Base-by-base conservation (phyloP, 352 stramenopile genomes). In the Thalassiosira livingstoniorum region DNA sequence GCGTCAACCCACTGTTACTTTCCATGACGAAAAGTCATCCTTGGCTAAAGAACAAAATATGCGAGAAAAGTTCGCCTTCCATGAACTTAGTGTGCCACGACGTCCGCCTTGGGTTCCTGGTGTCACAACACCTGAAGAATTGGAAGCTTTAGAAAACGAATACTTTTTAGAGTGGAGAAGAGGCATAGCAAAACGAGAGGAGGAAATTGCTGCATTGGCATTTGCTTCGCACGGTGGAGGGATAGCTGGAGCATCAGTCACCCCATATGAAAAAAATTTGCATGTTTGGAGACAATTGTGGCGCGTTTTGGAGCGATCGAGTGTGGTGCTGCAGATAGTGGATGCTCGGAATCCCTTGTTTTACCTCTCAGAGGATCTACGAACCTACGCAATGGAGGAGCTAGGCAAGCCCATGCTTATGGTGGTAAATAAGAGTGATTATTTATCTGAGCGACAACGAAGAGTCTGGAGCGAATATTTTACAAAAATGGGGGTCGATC, bases 221-320 rank as follows among this genome's bases (percentile, higher is more conserved):
- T 78, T 86, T 60, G 45, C 39, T 11, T 25, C 29, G 10, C 51
- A 60, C 66, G 42, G 61, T 23, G 69, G 69, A 54, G 78, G 78
- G 1, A 27, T 81, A 21, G 45, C 77, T 55, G 37, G 47, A 58
- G 83, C 96, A 34, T 95, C 96, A 77, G 97, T 99, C 34, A 99
- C 98, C 21, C 98, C 98, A 21, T 99, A 99, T 82, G 98, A 99
- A 91, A 99, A 99, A 91, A 99, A 99, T 88, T 70, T 99, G 47
- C 97, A 99, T 78, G 98, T 99, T 31, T 99, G 98, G 98, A 95
- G 97, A 43, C 98, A 99, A 88, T 89, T 99, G 4, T 99, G 98
- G 98, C 94, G 98, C 39, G 98, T 99, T 25, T 93, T 98, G 47
- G 98, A 99, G 88, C 93, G 97, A 75, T 99, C 95, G 90, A 95